These are phyloP conservation scores for Podila epicladia DNA, from an alignment of 192 early-diverging fungal species.

Conservation along the genomic window DNA sequence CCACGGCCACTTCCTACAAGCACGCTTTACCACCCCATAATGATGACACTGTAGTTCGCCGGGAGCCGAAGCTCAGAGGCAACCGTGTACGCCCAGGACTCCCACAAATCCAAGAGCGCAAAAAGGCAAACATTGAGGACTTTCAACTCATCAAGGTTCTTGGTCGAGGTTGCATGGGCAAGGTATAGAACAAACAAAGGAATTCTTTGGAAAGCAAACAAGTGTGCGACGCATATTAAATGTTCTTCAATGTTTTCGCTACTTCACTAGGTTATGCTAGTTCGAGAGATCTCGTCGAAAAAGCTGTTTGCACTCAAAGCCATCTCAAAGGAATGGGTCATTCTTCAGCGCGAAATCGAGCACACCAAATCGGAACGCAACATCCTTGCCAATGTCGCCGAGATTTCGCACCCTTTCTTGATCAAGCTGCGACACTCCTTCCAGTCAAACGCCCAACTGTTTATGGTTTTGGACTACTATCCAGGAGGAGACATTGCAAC, in stretches of 20 bases:
- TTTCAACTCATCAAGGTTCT: constrained; percentile 65
- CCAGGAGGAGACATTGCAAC: constrained; percentile 94
- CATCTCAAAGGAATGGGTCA: constrained; percentile 67
- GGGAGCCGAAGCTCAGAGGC: constrained; percentile 18
- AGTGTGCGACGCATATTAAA: background rate
- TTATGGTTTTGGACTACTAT: constrained; percentile 90
- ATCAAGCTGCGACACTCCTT: constrained; percentile 91
- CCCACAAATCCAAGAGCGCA: constrained; percentile 27
- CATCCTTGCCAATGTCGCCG: constrained; percentile 75
- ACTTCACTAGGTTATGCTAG: constrained; percentile 57
- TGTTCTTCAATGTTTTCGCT: constrained; percentile 5
- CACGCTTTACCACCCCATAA: background rate
- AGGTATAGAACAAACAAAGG: constrained; percentile 60
- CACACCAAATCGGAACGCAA: constrained; percentile 88
- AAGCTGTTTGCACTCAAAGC: constrained; percentile 64
- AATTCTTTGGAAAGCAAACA: constrained; percentile 1
- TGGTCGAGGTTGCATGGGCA: constrained; percentile 70
- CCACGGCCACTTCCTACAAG: background rate
- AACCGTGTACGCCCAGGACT: constrained; percentile 14
- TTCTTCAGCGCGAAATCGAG: constrained; percentile 80
- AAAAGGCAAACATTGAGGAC: constrained; percentile 54
- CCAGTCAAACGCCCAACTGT: constrained; percentile 87
- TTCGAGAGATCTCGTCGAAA: constrained; percentile 50
- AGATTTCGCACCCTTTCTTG: constrained; percentile 90
- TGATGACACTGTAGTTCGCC: background rate